phyloP scores from a whole-genome alignment of 441 rosid species.

The Gossypium laxum region DNA sequence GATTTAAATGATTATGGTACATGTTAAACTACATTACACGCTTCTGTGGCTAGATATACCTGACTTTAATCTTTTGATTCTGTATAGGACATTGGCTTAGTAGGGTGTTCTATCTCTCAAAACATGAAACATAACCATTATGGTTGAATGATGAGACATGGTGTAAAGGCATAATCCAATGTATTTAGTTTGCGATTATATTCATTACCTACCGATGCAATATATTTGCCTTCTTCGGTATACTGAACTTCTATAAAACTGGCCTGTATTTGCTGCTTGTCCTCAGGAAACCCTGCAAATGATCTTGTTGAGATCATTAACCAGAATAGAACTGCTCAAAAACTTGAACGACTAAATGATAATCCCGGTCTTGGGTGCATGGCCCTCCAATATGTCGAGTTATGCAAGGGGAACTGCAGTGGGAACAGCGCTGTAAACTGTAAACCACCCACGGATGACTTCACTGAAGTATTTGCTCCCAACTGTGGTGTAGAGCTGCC shows the following conservation, averaged over 20 bases:
- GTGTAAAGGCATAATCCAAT: background rate
- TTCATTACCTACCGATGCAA: background rate
- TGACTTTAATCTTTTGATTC: background rate
- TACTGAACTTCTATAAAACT: background rate
- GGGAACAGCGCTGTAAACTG: slow-evolving; percentile 42
- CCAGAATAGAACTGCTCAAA: slow-evolving; percentile 49
- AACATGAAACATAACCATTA: background rate
- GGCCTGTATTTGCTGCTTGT: background rate
- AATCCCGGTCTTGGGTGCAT: slow-evolving; percentile 91
- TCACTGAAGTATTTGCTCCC: slow-evolving; percentile 69
- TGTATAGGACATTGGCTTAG: background rate
- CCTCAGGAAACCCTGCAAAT: slow-evolving; percentile 65
- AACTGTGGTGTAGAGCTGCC: slow-evolving; percentile 79
- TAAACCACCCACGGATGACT: slow-evolving; percentile 59
- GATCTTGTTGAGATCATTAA: slow-evolving; percentile 64
- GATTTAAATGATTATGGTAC: background rate
- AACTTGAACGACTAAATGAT: slow-evolving; percentile 42
- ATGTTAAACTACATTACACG: background rate
- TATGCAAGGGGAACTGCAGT: slow-evolving; percentile 65
- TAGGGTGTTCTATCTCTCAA: background rate
- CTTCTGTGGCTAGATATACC: background rate
- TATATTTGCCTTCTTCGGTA: background rate
- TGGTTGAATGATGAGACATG: background rate
- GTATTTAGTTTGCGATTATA: background rate
- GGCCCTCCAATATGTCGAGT: slow-evolving; percentile 63